A percentile compares a stretch with the other conserved stretches of the same genome.
These are phyloP conservation scores for Ogataea minuta DNA, from an alignment of 805 yeast genomes.

Conservation along the genomic window DNA sequence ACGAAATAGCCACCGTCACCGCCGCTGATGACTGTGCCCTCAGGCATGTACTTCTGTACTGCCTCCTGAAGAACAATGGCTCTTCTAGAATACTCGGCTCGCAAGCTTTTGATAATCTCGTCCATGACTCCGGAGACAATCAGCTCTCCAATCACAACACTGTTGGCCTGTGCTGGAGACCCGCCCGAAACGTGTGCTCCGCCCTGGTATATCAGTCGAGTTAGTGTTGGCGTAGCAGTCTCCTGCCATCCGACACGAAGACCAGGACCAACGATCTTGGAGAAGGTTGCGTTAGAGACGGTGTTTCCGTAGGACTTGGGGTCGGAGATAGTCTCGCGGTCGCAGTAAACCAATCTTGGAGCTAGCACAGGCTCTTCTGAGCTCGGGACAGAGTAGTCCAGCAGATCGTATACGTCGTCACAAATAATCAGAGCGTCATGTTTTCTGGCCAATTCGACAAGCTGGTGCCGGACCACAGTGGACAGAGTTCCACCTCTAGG, in stretches of 20 bases:
- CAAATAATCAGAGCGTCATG: constrained; percentile 70
- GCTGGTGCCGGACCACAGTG: constrained; percentile 44
- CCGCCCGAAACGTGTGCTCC: constrained; percentile 87
- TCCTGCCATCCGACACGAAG: constrained; percentile 85
- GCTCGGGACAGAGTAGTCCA: constrained; percentile 44
- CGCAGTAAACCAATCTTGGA: constrained; percentile 56
- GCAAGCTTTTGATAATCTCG: constrained; percentile 43
- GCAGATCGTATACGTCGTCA: constrained; percentile 81
- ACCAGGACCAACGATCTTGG: constrained; percentile 82
- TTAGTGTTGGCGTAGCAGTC: constrained; percentile 53
- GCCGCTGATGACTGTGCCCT: constrained; percentile 50
- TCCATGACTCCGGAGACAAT: constrained; percentile 51
- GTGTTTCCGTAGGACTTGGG: constrained; percentile 58
- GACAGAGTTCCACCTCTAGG: constrained; percentile 72
- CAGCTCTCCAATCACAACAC: constrained; percentile 63
- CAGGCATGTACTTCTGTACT: constrained; percentile 49
- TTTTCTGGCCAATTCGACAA: constrained; percentile 66
- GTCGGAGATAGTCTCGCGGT: constrained; percentile 46
- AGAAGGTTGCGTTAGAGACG: constrained; percentile 72
- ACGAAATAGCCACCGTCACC: constrained; percentile 87
- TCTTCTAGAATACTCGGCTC: constrained; percentile 46
- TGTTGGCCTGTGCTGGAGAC: constrained; percentile 71
- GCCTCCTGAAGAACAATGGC: constrained; percentile 39
- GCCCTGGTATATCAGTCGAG: constrained; percentile 57
- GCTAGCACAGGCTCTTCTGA: constrained; percentile 8